Evolutionary conservation across 352 stramenopile species (phyloP).

Genomic region (Phytophthora syringae): DNA sequence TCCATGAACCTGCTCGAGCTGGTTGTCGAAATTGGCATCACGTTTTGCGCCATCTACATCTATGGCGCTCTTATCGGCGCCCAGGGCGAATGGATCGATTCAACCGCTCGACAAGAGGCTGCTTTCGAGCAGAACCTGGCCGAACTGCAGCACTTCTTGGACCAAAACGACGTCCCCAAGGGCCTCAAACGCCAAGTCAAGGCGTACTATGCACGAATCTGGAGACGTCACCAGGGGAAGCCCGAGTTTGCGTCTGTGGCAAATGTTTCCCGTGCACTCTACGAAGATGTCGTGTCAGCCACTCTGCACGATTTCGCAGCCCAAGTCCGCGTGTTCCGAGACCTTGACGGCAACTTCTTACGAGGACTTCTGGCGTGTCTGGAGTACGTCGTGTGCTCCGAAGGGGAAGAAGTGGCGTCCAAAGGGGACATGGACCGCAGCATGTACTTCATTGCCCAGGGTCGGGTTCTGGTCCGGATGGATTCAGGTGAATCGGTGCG

Average conservation of each 20-base stretch:
- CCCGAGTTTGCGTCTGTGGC: constrained; percentile 58
- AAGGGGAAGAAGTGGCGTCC: constrained; percentile 73
- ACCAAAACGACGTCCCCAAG: constrained; percentile 74
- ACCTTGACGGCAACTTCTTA: constrained; percentile 67
- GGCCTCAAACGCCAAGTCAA: constrained; percentile 73
- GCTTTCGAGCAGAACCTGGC: constrained; percentile 70
- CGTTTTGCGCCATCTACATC: constrained; percentile 74
- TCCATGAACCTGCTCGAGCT: constrained; percentile 74
- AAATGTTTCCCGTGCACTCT: constrained; percentile 52
- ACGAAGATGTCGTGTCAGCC: constrained; percentile 66
- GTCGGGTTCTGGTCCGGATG: constrained; percentile 67
- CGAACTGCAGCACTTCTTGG: constrained; percentile 73
- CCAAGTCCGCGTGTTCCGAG: constrained; percentile 56
- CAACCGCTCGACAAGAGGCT: constrained; percentile 50
- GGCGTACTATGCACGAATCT: constrained; percentile 70
- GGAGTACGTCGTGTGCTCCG: constrained; percentile 68
- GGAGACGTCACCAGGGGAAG: constrained; percentile 55
- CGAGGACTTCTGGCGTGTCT: constrained; percentile 60
- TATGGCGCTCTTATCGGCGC: constrained; percentile 70
- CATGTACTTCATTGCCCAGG: too few relatives aligned
- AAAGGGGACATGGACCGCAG: constrained; percentile 72
- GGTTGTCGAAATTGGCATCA: constrained; percentile 59
- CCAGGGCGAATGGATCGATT: constrained; percentile 60
- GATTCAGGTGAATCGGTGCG: constrained; percentile 52
- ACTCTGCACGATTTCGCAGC: constrained; percentile 55